Base-by-base conservation (phyloP, 768 basidiomycete genomes). In the Pleurotus citrinopileatus region DNA sequence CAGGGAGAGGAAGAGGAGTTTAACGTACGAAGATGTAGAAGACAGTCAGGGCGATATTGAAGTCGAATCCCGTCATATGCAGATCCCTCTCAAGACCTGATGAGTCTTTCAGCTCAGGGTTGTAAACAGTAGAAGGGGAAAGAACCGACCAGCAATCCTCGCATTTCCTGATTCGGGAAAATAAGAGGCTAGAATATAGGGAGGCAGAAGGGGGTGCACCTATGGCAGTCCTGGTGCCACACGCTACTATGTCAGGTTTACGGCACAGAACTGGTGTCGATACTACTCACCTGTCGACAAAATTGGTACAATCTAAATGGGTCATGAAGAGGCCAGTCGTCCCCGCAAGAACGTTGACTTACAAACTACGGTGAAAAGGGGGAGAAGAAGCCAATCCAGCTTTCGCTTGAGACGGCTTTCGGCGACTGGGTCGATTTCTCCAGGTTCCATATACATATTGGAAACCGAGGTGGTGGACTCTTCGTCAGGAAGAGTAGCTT, bases 311-410 rank as follows among this genome's bases (percentile, higher is more conserved):
- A 56, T 71, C 73, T 73, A n/a, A 10, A 10, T n/a, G n/a, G 32
- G 10, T 54, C n/a, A 40, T 10, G 17, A 19, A 12, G 10, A 17
- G 28, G 20, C 50, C 38, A 6, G 10, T 8, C 12, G 36, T 12
- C n/a, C 20, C 58, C 42, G 13, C 40, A 37, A 42, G 17, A 19
- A 42, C 23, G 23, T 32, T 22, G 15, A 56, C 73, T 60, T 57
- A 73, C 74, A 74, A 10, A 75, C 67, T 23, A 74, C 52, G 15
- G 70, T 72, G 57, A 74, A 73, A 29, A 75, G 53, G 4, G 74
- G 74, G 22, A 76, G 46, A 13, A 76, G 53, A 15, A 61, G 56
- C 50, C 61, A 59, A 53, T 73, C 73, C 26, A 73, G 59, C 54
- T 74, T 75, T 17, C 67, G 56, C 28, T 72, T 53, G 12, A 74